Base-by-base conservation (phyloP, 2,329 filamentous ascomycete genomes). In the Verticillium albo-atrum region DNA sequence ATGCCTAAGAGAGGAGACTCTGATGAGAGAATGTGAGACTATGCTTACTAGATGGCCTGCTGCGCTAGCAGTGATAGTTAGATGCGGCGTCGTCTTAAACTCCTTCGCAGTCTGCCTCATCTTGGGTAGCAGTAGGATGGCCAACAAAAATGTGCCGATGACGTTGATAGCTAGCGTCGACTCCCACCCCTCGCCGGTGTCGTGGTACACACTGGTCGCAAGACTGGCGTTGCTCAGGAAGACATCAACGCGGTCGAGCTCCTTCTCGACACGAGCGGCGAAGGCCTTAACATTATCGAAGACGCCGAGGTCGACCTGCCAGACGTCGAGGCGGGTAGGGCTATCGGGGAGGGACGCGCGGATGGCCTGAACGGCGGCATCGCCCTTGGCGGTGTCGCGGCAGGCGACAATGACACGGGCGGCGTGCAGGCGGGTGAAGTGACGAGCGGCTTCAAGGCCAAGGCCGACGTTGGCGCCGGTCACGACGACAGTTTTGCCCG, bases 81-180 rank as follows among this genome's bases (percentile, higher is more conserved):
- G 27, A 27, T 30, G 51, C 51, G 51, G 51, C 25, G 20, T 53
- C 26, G 27, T 30, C 15, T 27, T 20, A 15, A 68, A 67, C 57
- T 62, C 65, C 3, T 57, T 65, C 1, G 73, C 74, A 9, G 74
- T 75, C 14, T 67, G 67, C 23, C 72, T 71, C 63, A 83, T 62
- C 26, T 67, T 64, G 1, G 80, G 79, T 23, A 83, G 65, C 23
- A 81, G 62, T 55, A 76, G 61, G 12, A 82, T 50, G 0, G 74
- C 73, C 57, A 82, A 69, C 28, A 82, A 67, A 35, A 78, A 75
- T 0, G 77, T 82, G 3, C 72, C 73, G 35, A 83, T 68, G 20
- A 81, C 75, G 63, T 83, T 82, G 53, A 82, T 73, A 3, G 75
- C 76, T 55, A 81, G 65, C 28, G 70, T 75, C 15, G 65, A 64